These are phyloP conservation scores for Myxozyma geophila DNA, from an alignment of 805 yeast genomes.

Conservation along the genomic window DNA sequence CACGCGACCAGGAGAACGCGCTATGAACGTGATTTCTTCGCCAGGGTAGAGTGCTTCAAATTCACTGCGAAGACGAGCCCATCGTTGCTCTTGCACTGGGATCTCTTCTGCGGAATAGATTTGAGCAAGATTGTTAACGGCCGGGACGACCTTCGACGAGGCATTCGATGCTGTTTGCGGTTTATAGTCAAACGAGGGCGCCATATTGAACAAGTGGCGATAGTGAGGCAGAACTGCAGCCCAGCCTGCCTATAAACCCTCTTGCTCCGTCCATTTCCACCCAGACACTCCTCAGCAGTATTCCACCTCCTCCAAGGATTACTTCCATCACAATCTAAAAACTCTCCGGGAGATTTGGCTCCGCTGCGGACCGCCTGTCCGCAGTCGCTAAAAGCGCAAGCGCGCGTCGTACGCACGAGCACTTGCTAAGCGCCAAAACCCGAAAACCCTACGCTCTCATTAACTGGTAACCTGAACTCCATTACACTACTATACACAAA, in stretches of 20 bases:
- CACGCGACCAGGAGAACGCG: conserved; percentile 77
- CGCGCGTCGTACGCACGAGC: conserved; percentile 10
- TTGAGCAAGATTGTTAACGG: conserved; percentile 11
- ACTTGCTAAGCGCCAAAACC: background rate
- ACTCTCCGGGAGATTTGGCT: no score
- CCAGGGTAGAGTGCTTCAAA: conserved; percentile 22
- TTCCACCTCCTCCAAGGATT: no score
- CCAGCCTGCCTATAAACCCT: background rate
- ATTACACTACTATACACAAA: background rate
- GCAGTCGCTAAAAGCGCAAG: conserved; percentile 4
- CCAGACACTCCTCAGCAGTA: no score
- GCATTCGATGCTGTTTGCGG: background rate
- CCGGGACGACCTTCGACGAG: conserved; percentile 11
- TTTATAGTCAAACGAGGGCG: conserved; percentile 14
- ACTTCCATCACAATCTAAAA: background rate
- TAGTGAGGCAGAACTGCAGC: background rate
- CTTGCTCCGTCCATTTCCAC: no score
- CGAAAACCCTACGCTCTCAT: background rate
- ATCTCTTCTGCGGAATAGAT: conserved; percentile 20
- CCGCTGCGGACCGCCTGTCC: background rate
- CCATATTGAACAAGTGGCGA: background rate
- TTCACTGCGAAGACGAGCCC: conserved; percentile 4
- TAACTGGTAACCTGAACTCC: background rate
- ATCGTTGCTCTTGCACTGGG: conserved; percentile 16
- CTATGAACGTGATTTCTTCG: conserved; percentile 51